These are phyloP conservation scores for Ogataea neopini DNA, from an alignment of 805 yeast genomes.

Conservation along the genomic window DNA sequence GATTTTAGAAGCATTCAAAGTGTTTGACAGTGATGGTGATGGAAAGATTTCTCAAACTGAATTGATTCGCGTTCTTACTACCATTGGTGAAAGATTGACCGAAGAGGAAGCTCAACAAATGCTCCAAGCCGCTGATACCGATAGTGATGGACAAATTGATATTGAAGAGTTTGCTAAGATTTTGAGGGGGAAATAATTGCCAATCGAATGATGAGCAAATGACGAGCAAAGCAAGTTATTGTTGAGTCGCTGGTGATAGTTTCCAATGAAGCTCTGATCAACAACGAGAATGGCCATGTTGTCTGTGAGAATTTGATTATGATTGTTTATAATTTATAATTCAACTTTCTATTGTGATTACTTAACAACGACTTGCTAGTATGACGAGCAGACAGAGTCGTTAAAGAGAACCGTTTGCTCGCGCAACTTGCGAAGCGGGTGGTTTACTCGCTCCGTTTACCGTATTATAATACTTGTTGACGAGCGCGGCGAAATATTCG, in stretches of 20 bases:
- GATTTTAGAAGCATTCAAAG: conserved; percentile 96
- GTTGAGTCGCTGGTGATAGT: no score
- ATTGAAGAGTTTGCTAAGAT: conserved; percentile 95
- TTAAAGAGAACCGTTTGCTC: no score
- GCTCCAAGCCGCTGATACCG: conserved; percentile 93
- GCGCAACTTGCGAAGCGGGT: no score
- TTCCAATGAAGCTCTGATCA: no score
- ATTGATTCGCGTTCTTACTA: conserved; percentile 92
- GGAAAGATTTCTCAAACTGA: conserved; percentile 97
- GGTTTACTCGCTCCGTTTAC: no score
- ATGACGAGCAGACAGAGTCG: no score
- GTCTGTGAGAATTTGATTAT: background rate
- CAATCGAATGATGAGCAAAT: no score
- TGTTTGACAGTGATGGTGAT: conserved; percentile 94
- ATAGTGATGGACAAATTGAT: conserved; percentile 96
- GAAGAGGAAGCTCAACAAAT: conserved; percentile 97
- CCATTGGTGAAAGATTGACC: conserved; percentile 94
- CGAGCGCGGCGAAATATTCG: no score
- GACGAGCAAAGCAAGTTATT: no score
- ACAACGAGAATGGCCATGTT: no score
- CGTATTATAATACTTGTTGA: no score
- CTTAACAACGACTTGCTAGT: background rate
- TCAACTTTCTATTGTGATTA: conserved; percentile 1
- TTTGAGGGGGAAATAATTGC: conserved; percentile 66
- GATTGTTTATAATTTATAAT: conserved; percentile 9